Percentiles rank a stretch among this genome's conserved stretches.
phyloP scores from a whole-genome alignment of 176 grass and related monocot genomes.

The Triticum dicoccoides region DNA sequence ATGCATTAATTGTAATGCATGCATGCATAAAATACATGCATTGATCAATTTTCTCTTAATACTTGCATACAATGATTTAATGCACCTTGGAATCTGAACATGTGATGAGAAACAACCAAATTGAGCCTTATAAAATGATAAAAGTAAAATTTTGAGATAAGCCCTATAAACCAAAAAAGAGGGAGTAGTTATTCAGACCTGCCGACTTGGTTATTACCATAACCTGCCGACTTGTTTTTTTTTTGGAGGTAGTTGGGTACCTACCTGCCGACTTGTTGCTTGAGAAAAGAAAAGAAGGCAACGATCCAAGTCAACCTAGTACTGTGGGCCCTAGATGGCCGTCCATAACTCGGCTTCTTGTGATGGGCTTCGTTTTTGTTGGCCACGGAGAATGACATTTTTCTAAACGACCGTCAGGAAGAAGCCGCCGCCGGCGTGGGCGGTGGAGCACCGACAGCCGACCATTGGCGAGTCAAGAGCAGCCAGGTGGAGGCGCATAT shows the following conservation, averaged over 20 bases:
- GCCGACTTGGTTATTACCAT: background rate
- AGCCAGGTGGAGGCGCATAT: background rate
- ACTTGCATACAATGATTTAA: too few relatives aligned
- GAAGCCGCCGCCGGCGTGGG: background rate
- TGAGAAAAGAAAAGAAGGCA: background rate
- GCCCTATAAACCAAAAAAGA: too few relatives aligned
- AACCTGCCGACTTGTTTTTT: background rate
- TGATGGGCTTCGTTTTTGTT: slow-evolving; percentile 11
- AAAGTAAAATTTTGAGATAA: too few relatives aligned
- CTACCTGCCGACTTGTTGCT: background rate
- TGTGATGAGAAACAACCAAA: too few relatives aligned
- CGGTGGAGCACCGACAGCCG: slow-evolving; percentile 23
- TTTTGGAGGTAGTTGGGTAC: too few relatives aligned
- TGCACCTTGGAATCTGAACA: too few relatives aligned
- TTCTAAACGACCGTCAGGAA: background rate
- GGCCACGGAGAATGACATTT: background rate
- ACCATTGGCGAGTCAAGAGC: background rate
- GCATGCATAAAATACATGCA: too few relatives aligned
- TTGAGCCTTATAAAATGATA: too few relatives aligned
- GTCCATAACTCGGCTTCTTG: background rate
- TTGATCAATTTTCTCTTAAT: too few relatives aligned
- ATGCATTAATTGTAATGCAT: too few relatives aligned
- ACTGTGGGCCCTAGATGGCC: background rate
- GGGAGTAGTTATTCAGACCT: too few relatives aligned
- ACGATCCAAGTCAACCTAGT: background rate